phyloP scores from a whole-genome alignment of 2,329 filamentous ascomycete species.

The Talaromyces rugulosus region DNA sequence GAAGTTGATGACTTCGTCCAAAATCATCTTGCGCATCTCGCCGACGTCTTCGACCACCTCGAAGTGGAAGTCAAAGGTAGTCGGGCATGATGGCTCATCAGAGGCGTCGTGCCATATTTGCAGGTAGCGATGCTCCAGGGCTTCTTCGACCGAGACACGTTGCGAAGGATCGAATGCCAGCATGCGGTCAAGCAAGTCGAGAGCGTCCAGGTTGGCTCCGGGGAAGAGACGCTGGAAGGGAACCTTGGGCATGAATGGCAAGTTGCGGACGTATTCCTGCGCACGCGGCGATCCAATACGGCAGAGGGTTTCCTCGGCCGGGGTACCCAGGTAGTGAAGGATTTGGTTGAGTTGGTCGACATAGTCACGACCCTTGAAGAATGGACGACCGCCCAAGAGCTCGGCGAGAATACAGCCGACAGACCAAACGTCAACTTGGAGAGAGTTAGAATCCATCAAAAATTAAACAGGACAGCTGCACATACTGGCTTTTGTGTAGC shows the following conservation, averaged over 20 bases:
- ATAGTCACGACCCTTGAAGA: constrained; percentile 99
- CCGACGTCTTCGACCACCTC: constrained; percentile 93
- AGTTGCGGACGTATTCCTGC: constrained; percentile 96
- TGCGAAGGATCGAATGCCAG: constrained; percentile 92
- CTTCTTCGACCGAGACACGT: constrained; percentile 90
- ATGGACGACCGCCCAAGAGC: constrained; percentile 88
- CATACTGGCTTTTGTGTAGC: constrained; percentile 99
- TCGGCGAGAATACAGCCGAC: constrained; percentile 97
- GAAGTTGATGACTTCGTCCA: constrained; percentile 90
- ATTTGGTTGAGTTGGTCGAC: constrained; percentile 99
- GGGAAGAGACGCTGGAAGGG: constrained; percentile 85
- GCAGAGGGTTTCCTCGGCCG: constrained; percentile 87
- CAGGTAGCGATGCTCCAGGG: constrained; percentile 92
- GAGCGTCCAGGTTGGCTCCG: constrained; percentile 89
- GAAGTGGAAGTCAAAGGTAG: constrained; percentile 96
- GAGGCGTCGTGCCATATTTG: constrained; percentile 98
- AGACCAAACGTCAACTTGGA: constrained; percentile 93
- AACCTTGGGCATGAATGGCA: constrained; percentile 92
- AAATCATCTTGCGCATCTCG: constrained; percentile 95
- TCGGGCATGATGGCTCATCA: constrained; percentile 90
- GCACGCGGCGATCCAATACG: constrained; percentile 93
- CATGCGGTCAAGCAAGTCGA: constrained; percentile 95
- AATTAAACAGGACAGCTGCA: constrained; percentile 28
- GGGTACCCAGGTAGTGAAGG: constrained; percentile 93
- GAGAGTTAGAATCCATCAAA: constrained; percentile 15